A percentile compares a stretch with the other conserved stretches of the same genome.
These are phyloP conservation scores for Excoecaria agallocha DNA, from an alignment of 345 rosid species.

Conservation along the genomic window DNA sequence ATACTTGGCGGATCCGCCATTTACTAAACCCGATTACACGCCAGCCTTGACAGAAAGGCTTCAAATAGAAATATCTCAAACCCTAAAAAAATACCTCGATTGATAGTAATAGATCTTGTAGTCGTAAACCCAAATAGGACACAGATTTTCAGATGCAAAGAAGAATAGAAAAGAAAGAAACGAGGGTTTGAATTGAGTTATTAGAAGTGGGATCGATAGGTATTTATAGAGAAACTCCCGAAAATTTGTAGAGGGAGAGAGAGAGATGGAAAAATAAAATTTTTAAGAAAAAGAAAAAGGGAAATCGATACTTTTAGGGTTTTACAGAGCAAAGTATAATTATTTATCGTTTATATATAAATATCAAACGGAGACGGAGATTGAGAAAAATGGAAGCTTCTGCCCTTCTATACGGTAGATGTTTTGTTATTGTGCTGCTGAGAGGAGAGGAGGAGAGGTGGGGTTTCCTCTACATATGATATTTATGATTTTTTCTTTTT, in stretches of 20 bases:
- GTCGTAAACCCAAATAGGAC: not conserved
- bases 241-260: not conserved
- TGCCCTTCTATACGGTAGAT: not conserved
- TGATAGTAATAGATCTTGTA: conserved; percentile 4
- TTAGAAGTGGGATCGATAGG: not conserved
- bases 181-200: not conserved
- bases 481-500: no score
- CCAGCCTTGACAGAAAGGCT: conserved; percentile 21
- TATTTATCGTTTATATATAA: not conserved
- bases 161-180: not conserved
- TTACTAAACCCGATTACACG: conserved; percentile 16
- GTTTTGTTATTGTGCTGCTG: not conserved
- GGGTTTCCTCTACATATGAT: not conserved
- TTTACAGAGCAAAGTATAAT: conserved; percentile 9
- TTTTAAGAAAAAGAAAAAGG: not conserved
- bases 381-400: not conserved
- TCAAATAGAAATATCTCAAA: not conserved
- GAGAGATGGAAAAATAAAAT: not conserved
- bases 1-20: conserved; percentile 37
- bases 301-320: conserved; percentile 15
- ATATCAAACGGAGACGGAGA: not conserved
- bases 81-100: conserved; percentile 4
- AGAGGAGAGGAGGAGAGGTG: not conserved
- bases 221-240: not conserved
- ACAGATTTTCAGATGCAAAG: not conserved